Evolutionary conservation across 2,329 filamentous ascomycete species (phyloP).

Genomic region (Colletotrichum tropicicola): DNA sequence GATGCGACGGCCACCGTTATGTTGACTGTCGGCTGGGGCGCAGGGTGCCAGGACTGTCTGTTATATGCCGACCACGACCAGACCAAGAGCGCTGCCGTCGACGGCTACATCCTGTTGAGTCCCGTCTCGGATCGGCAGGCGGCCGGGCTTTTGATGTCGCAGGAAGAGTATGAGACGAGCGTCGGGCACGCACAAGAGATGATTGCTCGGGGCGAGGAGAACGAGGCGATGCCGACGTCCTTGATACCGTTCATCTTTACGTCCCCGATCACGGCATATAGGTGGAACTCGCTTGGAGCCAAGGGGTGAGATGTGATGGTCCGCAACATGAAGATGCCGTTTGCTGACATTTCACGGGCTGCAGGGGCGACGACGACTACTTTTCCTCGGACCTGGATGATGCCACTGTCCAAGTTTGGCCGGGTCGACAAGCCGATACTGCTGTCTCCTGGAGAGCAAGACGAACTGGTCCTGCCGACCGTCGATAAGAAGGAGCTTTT

Average conservation of each 20-base stretch:
- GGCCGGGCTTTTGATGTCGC: conserved; percentile 53
- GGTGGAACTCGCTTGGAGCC: conserved; percentile 58
- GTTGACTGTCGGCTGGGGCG: too few species aligned
- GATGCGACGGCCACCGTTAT: too few species aligned
- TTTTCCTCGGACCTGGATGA: conserved; percentile 80
- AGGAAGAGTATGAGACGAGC: conserved; percentile 49
- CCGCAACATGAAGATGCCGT: background rate
- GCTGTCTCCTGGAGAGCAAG: conserved; percentile 70
- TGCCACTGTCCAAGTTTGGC: conserved; percentile 69
- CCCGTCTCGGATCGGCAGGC: conserved; percentile 81
- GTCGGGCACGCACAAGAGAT: conserved; percentile 61
- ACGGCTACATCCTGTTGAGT: conserved; percentile 82
- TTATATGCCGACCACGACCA: conserved; percentile 55
- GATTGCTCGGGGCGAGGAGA: conserved; percentile 61
- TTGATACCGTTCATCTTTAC: conserved; percentile 11
- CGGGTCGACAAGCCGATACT: conserved; percentile 66
- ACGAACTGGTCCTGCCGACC: conserved; percentile 68
- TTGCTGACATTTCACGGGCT: background rate
- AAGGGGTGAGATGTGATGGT: conserved; percentile 60
- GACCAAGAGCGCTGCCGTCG: conserved; percentile 56
- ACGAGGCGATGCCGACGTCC: conserved; percentile 44
- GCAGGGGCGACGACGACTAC: conserved; percentile 81
- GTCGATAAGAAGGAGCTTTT: conserved; percentile 68
- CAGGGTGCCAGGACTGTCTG: conserved; percentile 67
- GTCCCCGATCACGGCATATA: conserved; percentile 59